Percentiles rank a stretch among this genome's conserved stretches.
Conservation (phyloP, 345 rosid species). For the thale cress (Arabidopsis thaliana) region DNA sequence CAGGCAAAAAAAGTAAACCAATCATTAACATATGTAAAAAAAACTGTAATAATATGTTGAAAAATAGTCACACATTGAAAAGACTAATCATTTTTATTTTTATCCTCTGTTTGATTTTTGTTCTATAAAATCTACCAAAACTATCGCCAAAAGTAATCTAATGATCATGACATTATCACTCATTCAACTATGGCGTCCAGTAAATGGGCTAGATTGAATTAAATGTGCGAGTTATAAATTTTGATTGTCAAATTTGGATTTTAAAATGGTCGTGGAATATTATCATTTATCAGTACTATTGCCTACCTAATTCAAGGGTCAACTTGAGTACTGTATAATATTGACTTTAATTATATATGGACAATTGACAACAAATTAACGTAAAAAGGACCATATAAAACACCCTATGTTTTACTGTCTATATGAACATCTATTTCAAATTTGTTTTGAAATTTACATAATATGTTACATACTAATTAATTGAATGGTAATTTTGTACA, state of each 20-base stretch:
- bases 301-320: constrained; percentile 19
- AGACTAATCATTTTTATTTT: neutral
- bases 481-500: neutral
- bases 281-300: constrained; percentile 6
- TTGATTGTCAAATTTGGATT: constrained; percentile 2
- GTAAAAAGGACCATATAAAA: neutral
- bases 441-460: neutral
- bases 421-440: neutral
- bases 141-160: neutral
- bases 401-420: neutral
- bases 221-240: neutral
- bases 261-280: constrained; percentile 23
- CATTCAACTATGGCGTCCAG: constrained; percentile 38
- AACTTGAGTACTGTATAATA: constrained; percentile 29
- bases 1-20: neutral
- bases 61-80: neutral
- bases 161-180: constrained; percentile 19
- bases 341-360: constrained; percentile 17
- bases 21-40: neutral
- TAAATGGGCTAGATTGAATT: constrained; percentile 10
- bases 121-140: neutral
- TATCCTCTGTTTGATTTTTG: neutral
- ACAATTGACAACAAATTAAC: constrained; percentile 30
- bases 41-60: neutral
- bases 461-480: neutral